Conservation (phyloP, 768 basidiomycete species). For the Podaxis sp. region DNA sequence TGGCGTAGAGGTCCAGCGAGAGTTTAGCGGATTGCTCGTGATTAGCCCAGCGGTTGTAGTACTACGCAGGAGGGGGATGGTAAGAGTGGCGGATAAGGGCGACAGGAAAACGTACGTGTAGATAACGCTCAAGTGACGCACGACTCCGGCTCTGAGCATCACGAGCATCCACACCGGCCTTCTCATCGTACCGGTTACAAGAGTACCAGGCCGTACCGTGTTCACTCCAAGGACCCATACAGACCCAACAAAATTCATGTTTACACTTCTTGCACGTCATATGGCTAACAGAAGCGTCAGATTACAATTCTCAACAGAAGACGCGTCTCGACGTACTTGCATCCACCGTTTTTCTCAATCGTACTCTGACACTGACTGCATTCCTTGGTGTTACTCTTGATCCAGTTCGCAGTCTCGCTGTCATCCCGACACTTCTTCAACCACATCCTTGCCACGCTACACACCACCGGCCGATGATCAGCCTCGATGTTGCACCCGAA, state of each 20-base stretch:
- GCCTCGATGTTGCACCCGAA: conserved; percentile 90
- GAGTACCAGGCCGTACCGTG: conserved; percentile 98
- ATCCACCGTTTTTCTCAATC: conserved; percentile 99
- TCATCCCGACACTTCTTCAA: conserved; percentile 97
- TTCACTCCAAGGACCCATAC: conserved; percentile 98
- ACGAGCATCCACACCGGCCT: conserved; percentile 80
- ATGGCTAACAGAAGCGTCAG: conserved; percentile 57
- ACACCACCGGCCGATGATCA: conserved; percentile 92
- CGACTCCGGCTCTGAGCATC: conserved; percentile 91
- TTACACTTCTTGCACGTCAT: conserved; percentile 99
- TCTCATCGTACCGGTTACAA: conserved; percentile 97
- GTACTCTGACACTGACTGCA: conserved; percentile 95
- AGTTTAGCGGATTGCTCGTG: conserved; percentile 99
- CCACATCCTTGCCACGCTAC: conserved; percentile 89
- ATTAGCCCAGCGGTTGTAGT: conserved; percentile 99
- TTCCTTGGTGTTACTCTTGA: conserved; percentile 99
- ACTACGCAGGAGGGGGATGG: conserved; percentile 46
- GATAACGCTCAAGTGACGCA: conserved; percentile 90
- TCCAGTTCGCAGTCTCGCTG: conserved; percentile 99
- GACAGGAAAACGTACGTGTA: conserved; percentile 67
- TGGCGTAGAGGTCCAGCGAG: conserved; percentile 85
- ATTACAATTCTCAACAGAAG: conserved; percentile 3
- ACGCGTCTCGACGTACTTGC: conserved; percentile 75
- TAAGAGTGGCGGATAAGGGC: background rate
- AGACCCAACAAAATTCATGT: conserved; percentile 99